These are phyloP conservation scores for Pseudopithomyces chartarum DNA, from an alignment of 2,329 filamentous ascomycete species.

Conservation along the genomic window DNA sequence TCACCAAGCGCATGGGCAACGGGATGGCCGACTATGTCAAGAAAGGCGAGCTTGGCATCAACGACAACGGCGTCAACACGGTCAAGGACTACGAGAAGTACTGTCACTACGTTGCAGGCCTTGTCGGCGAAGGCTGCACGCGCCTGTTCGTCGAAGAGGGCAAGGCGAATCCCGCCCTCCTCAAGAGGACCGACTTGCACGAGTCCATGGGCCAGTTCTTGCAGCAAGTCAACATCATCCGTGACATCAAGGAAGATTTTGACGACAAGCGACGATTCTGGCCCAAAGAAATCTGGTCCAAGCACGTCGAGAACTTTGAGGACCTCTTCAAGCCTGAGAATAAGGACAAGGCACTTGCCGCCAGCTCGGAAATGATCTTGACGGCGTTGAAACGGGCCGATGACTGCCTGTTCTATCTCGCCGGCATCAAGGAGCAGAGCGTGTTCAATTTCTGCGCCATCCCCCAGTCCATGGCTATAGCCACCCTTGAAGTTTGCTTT, in stretches of 20 bases:
- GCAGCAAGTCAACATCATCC: conserved; percentile 98
- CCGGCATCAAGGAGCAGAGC: conserved; percentile 90
- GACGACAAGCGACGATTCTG: conserved; percentile 90
- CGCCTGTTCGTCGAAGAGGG: conserved; percentile 85
- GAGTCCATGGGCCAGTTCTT: conserved; percentile 98
- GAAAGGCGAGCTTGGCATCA: conserved; percentile 72
- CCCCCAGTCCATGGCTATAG: conserved; percentile 96
- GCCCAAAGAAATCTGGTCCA: conserved; percentile 96
- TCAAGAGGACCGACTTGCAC: conserved; percentile 78
- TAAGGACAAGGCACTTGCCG: conserved; percentile 77
- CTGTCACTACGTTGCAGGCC: conserved; percentile 96
- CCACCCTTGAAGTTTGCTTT: conserved; percentile 90
- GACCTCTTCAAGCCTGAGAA: conserved; percentile 87
- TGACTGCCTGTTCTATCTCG: conserved; percentile 97
- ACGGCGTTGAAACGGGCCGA: conserved; percentile 85
- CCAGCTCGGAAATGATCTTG: conserved; percentile 91
- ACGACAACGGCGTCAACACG: conserved; percentile 78
- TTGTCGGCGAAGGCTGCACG: conserved; percentile 95
- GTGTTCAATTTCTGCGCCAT: conserved; percentile 99
- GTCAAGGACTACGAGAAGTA: conserved; percentile 92
- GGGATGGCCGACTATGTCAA: conserved; percentile 96
- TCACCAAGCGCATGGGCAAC: conserved; percentile 93
- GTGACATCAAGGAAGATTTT: conserved; percentile 89
- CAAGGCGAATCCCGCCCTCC: conserved; percentile 82
- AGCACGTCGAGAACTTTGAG: conserved; percentile 87